Conservation (phyloP, 2,329 filamentous ascomycete species). For the Aspergillus tubingensis region DNA sequence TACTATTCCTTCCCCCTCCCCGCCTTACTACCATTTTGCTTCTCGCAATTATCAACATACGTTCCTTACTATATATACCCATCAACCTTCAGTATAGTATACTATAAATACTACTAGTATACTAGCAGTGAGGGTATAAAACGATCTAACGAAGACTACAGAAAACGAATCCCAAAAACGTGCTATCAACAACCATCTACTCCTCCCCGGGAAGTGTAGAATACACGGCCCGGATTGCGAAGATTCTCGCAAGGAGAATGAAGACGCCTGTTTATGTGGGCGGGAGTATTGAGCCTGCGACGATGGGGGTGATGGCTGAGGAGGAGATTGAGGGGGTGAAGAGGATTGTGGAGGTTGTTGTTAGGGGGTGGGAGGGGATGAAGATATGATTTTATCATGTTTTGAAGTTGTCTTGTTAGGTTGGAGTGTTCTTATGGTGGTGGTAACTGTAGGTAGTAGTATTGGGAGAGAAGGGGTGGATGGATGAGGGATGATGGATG, state of each 20-base stretch:
- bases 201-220: constrained; percentile 72
- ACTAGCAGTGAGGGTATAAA: too few relatives aligned
- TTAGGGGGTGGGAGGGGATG: constrained; percentile 48
- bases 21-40: too few relatives aligned
- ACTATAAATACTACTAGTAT: too few relatives aligned
- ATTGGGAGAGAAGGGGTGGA: too few relatives aligned
- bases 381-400: neutral
- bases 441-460: neutral
- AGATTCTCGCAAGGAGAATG: constrained; percentile 73
- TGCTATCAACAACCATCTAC: constrained; percentile 75
- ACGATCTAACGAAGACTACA: neutral
- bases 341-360: constrained; percentile 69
- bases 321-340: constrained; percentile 92
- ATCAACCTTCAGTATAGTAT: too few relatives aligned
- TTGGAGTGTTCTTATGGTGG: neutral
- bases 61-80: too few relatives aligned
- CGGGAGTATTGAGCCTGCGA: constrained; percentile 78
- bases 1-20: too few relatives aligned
- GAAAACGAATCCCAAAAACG: constrained; percentile 50
- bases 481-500: too few relatives aligned
- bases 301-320: constrained; percentile 77
- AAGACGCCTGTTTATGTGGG: constrained; percentile 83
- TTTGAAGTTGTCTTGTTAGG: neutral
- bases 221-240: constrained; percentile 82
- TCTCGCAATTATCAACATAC: too few relatives aligned